Evolutionary conservation across 129 eudicot species (phyloP).

Genomic region (Chrysanthemum seticuspe): DNA sequence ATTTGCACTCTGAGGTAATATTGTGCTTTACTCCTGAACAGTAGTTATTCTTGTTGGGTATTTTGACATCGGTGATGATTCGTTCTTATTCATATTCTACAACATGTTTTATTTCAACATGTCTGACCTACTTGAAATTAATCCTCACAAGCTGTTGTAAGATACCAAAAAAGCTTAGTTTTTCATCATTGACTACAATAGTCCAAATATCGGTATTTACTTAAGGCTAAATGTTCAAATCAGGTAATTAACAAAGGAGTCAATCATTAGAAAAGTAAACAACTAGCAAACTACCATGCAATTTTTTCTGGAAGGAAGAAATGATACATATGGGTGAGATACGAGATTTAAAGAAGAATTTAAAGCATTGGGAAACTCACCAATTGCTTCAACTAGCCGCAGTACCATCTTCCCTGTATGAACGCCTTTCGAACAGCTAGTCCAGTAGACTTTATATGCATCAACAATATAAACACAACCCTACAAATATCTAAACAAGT

Average conservation of each 20-base stretch:
- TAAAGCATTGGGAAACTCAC: conserved; percentile 49
- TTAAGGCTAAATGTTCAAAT: not conserved
- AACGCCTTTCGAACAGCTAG: conserved; percentile 75
- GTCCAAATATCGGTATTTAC: not conserved
- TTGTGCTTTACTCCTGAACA: not conserved
- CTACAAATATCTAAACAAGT: conserved; percentile 39
- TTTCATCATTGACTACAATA: not conserved
- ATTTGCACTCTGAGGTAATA: too few species aligned
- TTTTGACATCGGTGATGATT: not conserved
- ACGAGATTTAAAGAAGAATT: not conserved
- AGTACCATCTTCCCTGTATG: conserved; percentile 95
- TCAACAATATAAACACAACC: conserved; percentile 90
- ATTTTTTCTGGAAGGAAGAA: not conserved
- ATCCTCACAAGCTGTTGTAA: not conserved
- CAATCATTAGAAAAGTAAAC: not conserved
- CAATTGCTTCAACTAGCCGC: conserved; percentile 89
- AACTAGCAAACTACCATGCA: not conserved
- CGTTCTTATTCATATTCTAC: not conserved
- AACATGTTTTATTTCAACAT: not conserved
- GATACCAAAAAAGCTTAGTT: not conserved
- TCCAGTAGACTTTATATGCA: conserved; percentile 88
- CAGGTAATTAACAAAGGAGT: not conserved
- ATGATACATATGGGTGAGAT: not conserved
- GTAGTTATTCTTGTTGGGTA: not conserved
- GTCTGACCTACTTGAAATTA: not conserved